A percentile compares a stretch with the other conserved stretches of the same genome.
Evolutionary conservation across 768 basidiomycete species (phyloP).

Genomic region (Suillus subaureus): DNA sequence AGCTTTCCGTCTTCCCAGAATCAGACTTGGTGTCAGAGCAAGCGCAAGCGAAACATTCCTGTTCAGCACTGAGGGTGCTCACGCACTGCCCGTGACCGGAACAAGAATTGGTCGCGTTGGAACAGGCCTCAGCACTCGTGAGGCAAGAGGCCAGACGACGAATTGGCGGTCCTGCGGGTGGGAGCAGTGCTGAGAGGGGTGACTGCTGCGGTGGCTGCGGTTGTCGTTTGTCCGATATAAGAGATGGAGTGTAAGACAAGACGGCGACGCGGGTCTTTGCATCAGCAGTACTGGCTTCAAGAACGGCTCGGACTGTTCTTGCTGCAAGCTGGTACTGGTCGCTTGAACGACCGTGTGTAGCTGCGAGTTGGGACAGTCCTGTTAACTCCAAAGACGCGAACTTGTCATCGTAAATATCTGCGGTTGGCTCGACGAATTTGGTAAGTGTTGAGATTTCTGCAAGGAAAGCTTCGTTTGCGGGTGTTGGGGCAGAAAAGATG

Average conservation of each 20-base stretch:
- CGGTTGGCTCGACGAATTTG: constrained; percentile 47
- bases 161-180: constrained; percentile 51
- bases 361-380: constrained; percentile 50
- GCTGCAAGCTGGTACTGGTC: constrained; percentile 54
- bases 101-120: constrained; percentile 63
- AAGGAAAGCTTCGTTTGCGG: constrained; percentile 41
- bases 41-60: constrained; percentile 49
- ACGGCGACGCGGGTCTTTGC: constrained; percentile 50
- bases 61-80: constrained; percentile 58
- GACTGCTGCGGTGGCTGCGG: constrained; percentile 45
- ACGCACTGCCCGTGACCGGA: constrained; percentile 73
- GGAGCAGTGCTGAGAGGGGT: constrained; percentile 45
- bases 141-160: constrained; percentile 67
- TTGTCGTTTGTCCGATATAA: constrained; percentile 38
- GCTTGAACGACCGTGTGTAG: constrained; percentile 50
- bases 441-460: constrained; percentile 46
- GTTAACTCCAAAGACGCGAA: constrained; percentile 69
- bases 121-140: constrained; percentile 53
- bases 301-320: constrained; percentile 46
- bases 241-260: constrained; percentile 46
- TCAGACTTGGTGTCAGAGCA: constrained; percentile 52
- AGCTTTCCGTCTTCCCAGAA: constrained; percentile 58
- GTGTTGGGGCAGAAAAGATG: constrained; percentile 43
- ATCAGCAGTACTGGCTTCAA: constrained; percentile 46
- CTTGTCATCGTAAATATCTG: constrained; percentile 33